A percentile compares a stretch with the other conserved stretches of the same genome.
Conservation (phyloP, 108 stramenopile genomes). For the Parietichytrium sp. region DNA sequence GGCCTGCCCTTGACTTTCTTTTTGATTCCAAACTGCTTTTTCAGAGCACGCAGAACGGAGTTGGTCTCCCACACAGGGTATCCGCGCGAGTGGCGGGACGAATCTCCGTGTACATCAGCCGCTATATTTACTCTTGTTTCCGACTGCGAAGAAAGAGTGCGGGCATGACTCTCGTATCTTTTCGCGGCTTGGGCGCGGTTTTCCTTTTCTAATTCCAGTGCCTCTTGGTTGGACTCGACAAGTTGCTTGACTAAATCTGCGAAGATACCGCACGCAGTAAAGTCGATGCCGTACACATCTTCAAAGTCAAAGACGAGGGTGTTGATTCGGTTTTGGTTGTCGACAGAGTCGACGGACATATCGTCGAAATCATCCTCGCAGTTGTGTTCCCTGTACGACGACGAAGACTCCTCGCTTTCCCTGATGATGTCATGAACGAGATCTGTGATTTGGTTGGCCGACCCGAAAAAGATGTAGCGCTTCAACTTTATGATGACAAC, state of each 20-base stretch:
- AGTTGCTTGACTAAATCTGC: conserved; percentile 11
- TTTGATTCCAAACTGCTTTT: not conserved
- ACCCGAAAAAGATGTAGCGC: conserved; percentile 24
- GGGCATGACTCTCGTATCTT: no score
- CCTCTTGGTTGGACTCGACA: not conserved
- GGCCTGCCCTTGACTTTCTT: not conserved
- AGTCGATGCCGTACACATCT: conserved; percentile 32
- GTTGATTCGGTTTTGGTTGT: not conserved
- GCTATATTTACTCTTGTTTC: no score
- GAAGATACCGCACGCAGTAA: not conserved
- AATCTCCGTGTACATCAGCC: not conserved
- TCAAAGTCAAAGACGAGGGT: conserved; percentile 31
- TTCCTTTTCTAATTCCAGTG: not conserved
- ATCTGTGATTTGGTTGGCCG: conserved; percentile 25
- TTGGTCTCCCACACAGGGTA: no score
- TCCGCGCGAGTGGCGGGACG: not conserved
- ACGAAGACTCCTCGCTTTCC: not conserved
- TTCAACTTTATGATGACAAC: conserved; percentile 38
- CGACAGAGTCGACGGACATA: not conserved
- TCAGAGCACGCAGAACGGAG: not conserved
- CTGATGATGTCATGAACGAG: not conserved
- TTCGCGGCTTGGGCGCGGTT: not conserved
- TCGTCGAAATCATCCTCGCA: no score
- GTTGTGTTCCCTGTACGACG: not conserved
- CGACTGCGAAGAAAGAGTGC: no score